Evolutionary conservation across 192 early-diverging fungal genomes (phyloP).

Genomic region (Coemansia sp.): DNA sequence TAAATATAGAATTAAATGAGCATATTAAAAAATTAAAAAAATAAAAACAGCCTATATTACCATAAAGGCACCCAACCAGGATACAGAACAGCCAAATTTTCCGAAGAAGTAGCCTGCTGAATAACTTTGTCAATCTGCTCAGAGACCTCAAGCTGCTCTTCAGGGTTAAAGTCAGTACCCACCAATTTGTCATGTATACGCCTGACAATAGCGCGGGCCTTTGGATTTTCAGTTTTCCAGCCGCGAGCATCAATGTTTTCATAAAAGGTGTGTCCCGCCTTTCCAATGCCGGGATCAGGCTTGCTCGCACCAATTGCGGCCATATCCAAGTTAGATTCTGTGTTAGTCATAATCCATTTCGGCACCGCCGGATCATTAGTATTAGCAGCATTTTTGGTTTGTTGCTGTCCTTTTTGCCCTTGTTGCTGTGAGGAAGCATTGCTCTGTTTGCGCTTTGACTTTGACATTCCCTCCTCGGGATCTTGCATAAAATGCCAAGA

Average conservation of each 20-base stretch:
- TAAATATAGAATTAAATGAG: too few species aligned
- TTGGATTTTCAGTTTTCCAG: conserved; percentile 63
- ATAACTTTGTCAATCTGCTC: conserved; percentile 93
- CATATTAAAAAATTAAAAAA: neutral
- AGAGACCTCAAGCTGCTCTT: conserved; percentile 73
- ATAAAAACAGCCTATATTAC: conserved; percentile 16
- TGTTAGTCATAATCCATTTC: conserved; percentile 8
- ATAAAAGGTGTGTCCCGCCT: conserved; percentile 7
- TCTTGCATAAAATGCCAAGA: conserved; percentile 31
- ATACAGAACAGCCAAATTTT: conserved; percentile 67
- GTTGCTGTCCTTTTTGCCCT: neutral
- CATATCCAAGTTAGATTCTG: conserved; percentile 7
- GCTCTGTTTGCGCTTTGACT: neutral
- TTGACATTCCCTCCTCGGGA: neutral
- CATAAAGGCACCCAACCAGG: conserved; percentile 43
- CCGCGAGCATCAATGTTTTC: conserved; percentile 28
- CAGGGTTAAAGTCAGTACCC: conserved; percentile 89
- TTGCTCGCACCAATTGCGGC: conserved; percentile 20
- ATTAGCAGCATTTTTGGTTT: conserved; percentile 3
- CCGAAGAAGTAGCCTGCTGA: conserved; percentile 84
- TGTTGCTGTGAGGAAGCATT: conserved; percentile 3
- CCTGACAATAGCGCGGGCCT: conserved; percentile 83
- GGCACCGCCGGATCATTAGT: neutral
- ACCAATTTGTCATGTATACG: conserved; percentile 96
- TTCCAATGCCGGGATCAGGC: conserved; percentile 12